Evolutionary conservation across 768 basidiomycete genomes (phyloP).

Genomic region (Exidia glandulosa): DNA sequence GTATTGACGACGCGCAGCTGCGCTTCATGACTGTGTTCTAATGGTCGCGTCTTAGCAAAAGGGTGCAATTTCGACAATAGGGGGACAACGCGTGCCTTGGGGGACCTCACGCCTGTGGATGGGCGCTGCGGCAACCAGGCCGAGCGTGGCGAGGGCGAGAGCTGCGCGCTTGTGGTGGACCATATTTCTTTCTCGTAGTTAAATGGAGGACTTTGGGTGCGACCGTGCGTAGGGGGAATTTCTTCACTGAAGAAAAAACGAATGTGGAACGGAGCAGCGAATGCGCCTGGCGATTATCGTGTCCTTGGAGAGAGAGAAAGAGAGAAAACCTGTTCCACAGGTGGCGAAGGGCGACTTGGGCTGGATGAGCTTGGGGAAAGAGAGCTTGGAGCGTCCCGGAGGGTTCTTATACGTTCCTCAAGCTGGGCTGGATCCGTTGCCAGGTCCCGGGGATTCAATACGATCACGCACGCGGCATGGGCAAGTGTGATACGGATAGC

Average conservation of each 20-base stretch:
- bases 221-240: neutral
- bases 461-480: neutral
- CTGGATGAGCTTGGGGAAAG: neutral
- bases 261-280: neutral
- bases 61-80: neutral
- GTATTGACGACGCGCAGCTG: constrained; percentile 41
- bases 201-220: neutral
- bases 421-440: neutral
- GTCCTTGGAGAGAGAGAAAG: neutral
- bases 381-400: constrained; percentile 14
- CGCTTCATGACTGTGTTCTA: constrained; percentile 59
- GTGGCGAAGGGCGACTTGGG: neutral
- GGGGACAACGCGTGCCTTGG: constrained; percentile 32
- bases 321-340: constrained; percentile 5
- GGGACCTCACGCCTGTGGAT: constrained; percentile 53
- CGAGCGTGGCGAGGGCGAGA: constrained; percentile 25
- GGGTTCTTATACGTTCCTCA: too few relatives aligned
- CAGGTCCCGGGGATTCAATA: neutral
- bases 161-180: constrained; percentile 25
- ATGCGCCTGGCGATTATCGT: neutral
- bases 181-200: constrained; percentile 14
- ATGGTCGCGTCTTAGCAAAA: constrained; percentile 1
- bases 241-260: neutral
- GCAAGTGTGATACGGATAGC: neutral
- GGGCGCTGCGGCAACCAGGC: constrained; percentile 28